Conservation (phyloP, 306 rosid genomes). For the Hippophae rhamnoides region DNA sequence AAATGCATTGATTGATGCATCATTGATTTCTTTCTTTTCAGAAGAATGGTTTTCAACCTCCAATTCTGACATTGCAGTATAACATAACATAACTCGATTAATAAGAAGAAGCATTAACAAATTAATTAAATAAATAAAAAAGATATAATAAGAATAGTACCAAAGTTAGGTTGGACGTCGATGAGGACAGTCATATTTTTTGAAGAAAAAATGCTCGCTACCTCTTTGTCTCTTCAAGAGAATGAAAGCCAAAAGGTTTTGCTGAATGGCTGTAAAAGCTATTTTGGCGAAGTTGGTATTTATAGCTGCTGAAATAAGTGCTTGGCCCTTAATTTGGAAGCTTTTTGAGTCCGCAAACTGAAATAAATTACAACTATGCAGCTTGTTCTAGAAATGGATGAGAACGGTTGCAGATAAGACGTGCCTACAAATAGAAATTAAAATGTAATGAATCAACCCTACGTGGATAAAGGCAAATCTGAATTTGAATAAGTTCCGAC, state of each 20-base stretch:
- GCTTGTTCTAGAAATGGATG: not conserved
- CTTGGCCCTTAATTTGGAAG: slow-evolving; percentile 32
- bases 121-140: not conserved
- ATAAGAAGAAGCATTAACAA: not conserved
- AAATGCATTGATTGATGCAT: slow-evolving; percentile 24
- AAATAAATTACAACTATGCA: slow-evolving; percentile 6
- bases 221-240: not conserved
- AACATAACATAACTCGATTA: not conserved
- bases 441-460: slow-evolving; percentile 16
- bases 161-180: slow-evolving; percentile 34
- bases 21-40: slow-evolving; percentile 25
- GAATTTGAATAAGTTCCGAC: not conserved
- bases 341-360: slow-evolving; percentile 32
- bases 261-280: not conserved
- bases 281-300: slow-evolving; percentile 11
- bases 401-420: not conserved
- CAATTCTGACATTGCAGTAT: slow-evolving; percentile 20
- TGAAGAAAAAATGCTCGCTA: not conserved
- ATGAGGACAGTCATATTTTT: slow-evolving; percentile 45
- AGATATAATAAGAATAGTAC: slow-evolving; percentile 17
- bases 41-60: slow-evolving; percentile 25
- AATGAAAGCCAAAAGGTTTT: not conserved
- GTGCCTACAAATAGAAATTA: not conserved
- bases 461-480: slow-evolving; percentile 20
- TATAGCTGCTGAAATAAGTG: slow-evolving; percentile 25